Percentiles rank a stretch among this genome's conserved stretches.
Conservation (phyloP, 352 stramenopile species). For the Phytophthora pisi region DNA sequence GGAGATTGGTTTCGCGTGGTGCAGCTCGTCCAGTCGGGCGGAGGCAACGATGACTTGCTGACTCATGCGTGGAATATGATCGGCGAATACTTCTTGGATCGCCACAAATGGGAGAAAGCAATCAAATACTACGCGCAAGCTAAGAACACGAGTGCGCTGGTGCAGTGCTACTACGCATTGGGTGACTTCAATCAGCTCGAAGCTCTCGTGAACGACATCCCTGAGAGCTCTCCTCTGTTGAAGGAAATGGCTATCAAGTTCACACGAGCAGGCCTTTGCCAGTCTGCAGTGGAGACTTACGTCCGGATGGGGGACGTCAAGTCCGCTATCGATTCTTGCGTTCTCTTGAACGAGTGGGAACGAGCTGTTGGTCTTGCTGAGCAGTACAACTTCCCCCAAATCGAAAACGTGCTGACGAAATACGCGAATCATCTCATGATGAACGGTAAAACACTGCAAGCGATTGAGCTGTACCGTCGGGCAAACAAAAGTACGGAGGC, state of each 20-base stretch:
- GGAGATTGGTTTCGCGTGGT: constrained; percentile 94
- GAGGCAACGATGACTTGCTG: constrained; percentile 83
- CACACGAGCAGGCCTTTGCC: constrained; percentile 83
- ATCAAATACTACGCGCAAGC: constrained; percentile 92
- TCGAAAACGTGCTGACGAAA: constrained; percentile 93
- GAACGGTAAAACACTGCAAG: constrained; percentile 86
- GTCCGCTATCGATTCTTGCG: constrained; percentile 92
- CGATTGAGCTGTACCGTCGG: constrained; percentile 93
- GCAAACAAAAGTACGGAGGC: constrained; percentile 93
- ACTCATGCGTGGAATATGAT: constrained; percentile 89
- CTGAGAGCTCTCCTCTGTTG: constrained; percentile 78
- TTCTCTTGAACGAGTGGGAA: constrained; percentile 94
- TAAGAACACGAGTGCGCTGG: constrained; percentile 75
- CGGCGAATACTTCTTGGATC: constrained; percentile 91
- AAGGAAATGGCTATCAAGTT: constrained; percentile 90
- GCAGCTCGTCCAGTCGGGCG: constrained; percentile 78
- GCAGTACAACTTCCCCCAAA: constrained; percentile 93
- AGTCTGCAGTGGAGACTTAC: constrained; percentile 86
- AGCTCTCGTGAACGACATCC: constrained; percentile 83
- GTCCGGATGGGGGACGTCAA: constrained; percentile 92
- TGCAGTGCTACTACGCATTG: constrained; percentile 92
- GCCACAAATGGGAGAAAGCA: constrained; percentile 93
- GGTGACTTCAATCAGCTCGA: constrained; percentile 90
- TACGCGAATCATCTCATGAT: constrained; percentile 87
- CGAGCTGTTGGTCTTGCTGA: constrained; percentile 90